A percentile compares a stretch with the other conserved stretches of the same genome.
These are phyloP conservation scores for Penicillium herquei DNA, from an alignment of 495 filamentous ascomycete species.

Conservation along the genomic window DNA sequence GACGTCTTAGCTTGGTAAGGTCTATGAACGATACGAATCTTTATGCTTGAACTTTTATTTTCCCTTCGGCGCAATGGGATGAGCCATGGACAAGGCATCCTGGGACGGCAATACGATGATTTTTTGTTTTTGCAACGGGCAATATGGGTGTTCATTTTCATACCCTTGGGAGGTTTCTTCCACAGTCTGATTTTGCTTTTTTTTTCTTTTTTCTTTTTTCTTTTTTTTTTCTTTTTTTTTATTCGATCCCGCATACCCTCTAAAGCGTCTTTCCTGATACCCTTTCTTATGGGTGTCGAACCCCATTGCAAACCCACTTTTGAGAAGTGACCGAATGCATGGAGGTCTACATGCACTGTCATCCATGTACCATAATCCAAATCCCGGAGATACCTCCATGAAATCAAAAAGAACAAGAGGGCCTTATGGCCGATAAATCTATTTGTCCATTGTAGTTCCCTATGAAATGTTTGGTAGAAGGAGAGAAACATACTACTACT, in stretches of 20 bases:
- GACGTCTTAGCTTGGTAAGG: slow-evolving; percentile 12
- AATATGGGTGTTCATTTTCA: slow-evolving; percentile 18
- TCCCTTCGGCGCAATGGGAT: slow-evolving; percentile 33
- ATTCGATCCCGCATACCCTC: slow-evolving; percentile 22
- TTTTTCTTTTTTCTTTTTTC: slow-evolving; percentile 1
- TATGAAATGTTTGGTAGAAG: background rate
- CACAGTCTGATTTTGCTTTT: background rate
- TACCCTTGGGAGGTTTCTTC: background rate
- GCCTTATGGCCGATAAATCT: slow-evolving; percentile 20
- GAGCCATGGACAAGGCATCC: slow-evolving; percentile 22
- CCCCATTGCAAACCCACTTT: slow-evolving; percentile 4
- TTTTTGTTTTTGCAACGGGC: slow-evolving; percentile 15
- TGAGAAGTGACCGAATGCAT: slow-evolving; percentile 7
- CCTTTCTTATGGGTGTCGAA: slow-evolving; percentile 15
- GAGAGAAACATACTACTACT: too few relatives aligned
- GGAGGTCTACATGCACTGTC: slow-evolving; percentile 1
- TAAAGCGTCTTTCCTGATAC: slow-evolving; percentile 25
- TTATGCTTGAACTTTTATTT: slow-evolving; percentile 29
- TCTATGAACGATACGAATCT: slow-evolving; percentile 27
- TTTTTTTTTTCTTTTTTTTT: slow-evolving; percentile 13
- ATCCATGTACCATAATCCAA: slow-evolving; percentile 17
- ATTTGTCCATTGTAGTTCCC: background rate
- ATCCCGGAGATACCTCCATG: slow-evolving; percentile 7
- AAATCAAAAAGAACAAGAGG: slow-evolving; percentile 25
- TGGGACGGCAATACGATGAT: slow-evolving; percentile 23